These are phyloP conservation scores for Phlebiopsis flavidoalba DNA, from an alignment of 768 basidiomycete genomes.

Conservation along the genomic window DNA sequence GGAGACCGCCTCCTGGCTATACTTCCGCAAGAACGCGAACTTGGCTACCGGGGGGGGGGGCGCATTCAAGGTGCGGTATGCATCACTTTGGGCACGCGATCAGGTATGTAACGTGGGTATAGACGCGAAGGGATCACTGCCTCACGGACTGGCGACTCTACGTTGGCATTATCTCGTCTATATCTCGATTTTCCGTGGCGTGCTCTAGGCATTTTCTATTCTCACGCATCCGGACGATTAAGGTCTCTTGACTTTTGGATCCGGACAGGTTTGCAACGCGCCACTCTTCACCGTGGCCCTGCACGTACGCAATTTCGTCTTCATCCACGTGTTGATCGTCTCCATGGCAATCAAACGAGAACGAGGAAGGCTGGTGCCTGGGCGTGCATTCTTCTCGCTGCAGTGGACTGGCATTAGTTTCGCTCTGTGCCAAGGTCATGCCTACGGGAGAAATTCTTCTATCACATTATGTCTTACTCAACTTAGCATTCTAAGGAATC, in stretches of 20 bases:
- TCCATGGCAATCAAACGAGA: constrained; percentile 17
- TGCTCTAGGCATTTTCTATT: constrained; percentile 49
- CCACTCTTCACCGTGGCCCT: constrained; percentile 63
- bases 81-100: constrained; percentile 28
- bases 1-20: constrained; percentile 40
- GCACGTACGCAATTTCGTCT: constrained; percentile 33
- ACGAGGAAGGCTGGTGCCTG: constrained; percentile 14
- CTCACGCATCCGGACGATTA: constrained; percentile 68
- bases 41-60: constrained; percentile 31
- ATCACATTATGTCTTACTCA: neutral
- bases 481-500: constrained; percentile 13
- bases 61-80: constrained; percentile 34
- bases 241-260: constrained; percentile 57
- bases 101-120: constrained; percentile 34
- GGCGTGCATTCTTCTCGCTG: constrained; percentile 15
- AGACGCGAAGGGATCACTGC: constrained; percentile 30
- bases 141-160: constrained; percentile 33
- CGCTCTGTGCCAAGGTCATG: constrained; percentile 12
- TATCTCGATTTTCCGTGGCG: constrained; percentile 38
- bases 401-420: constrained; percentile 16
- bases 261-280: constrained; percentile 41
- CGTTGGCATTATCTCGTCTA: constrained; percentile 35
- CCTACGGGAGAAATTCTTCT: neutral
- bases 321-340: constrained; percentile 16
- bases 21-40: constrained; percentile 35